Base-by-base conservation (phyloP, 2,329 filamentous ascomycete genomes). In the Talaromyces atroroseus region DNA sequence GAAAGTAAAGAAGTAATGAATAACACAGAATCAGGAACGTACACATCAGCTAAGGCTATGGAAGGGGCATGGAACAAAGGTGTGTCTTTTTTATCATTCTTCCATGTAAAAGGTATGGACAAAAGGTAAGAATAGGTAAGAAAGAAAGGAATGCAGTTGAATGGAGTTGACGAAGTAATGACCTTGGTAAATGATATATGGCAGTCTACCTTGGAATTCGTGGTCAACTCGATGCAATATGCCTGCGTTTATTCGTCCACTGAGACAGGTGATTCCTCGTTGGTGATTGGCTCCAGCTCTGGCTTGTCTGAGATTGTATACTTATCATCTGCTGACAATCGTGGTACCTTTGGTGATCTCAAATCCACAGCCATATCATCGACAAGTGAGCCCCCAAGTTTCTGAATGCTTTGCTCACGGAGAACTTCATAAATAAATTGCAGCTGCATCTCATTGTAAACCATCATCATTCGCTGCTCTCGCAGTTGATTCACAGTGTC, bases 381-480 rank as follows among this genome's bases (percentile, higher is more conserved):
- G 29, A 61, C 63, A 24, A 54, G 59, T 2, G 63, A 62, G 38
- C 29, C 49, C 45, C 69, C 70, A 42, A 74, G 64, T 53, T 67
- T 71, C 21, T 64, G 44, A 52, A 71, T 67, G 5, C 65, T 65
- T 58, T 74, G 70, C 68, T 90, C 87, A 52, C 84, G 82, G 65
- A 96, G 72, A 1, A 95, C 89, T 66, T 91, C 85, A 74, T 99
- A 97, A 57, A 99, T 82, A 70, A 97, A 96, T 38, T 83, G 74
- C 65, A 89, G 94, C 70, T 99, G 94, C 49, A 81, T 71, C 64
- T 92, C 88, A 47, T 89, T 87, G 74, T 97, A 94, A 5, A 99
- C 94, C 94, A 99, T 99, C 74, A 87, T 89, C 76, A 90, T 89
- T 18, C 94, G 83, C 77, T 99, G 94, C 71, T 92, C 84, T 46